Base-by-base conservation (phyloP, 352 stramenopile genomes). In the Phytophthora kernoviae region DNA sequence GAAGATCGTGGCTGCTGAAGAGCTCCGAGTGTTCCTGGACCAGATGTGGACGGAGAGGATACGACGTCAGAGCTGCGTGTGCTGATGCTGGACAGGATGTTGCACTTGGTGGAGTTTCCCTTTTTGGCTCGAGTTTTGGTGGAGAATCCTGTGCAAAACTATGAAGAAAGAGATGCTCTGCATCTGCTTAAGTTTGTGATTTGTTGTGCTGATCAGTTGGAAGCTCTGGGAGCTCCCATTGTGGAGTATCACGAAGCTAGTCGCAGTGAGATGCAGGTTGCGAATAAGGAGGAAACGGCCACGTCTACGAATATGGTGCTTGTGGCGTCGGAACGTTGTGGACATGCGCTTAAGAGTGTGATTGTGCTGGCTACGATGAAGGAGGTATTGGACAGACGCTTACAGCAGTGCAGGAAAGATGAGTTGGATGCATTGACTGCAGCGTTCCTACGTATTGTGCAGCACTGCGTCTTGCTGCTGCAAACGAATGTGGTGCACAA, bases 401-500 rank as follows among this genome's bases (percentile, higher is more conserved):
- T 90, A 39, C 22, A 53, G 40, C 47, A 70, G 18, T 76, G 58
- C 15, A 26, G 21, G 15, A 46, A 37, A 34, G 49, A 18, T 2
- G 43, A 30, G 1, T 46, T 72, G 27, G 60, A 66, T 11, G 27
- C 22, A 9, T 41, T 54, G 44, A 41, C 3, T 27, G 37, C 34
- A n/a, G 49, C 40, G 6, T 79, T 91, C 12, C 32, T 70, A 17
- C 67, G 74, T 8, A 77, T 94, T 45, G 46, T 88, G 14, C 51
- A 66, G 26, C 67, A 85, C 39, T 90, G 82, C 50, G 72, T 84
- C 39, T 50, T 88, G n/a, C 66, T 94, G 30, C 48, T 94, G 36
- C 70, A 85, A 54, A 91, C 82, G 2, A 62, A 45, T 15, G 84
- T 91, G 18, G 81, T 91, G n/a, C 80, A 89, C 62, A 94, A 94